phyloP scores from a whole-genome alignment of 1,139 yeast species.

The Saccharomycopsis phalli region DNA sequence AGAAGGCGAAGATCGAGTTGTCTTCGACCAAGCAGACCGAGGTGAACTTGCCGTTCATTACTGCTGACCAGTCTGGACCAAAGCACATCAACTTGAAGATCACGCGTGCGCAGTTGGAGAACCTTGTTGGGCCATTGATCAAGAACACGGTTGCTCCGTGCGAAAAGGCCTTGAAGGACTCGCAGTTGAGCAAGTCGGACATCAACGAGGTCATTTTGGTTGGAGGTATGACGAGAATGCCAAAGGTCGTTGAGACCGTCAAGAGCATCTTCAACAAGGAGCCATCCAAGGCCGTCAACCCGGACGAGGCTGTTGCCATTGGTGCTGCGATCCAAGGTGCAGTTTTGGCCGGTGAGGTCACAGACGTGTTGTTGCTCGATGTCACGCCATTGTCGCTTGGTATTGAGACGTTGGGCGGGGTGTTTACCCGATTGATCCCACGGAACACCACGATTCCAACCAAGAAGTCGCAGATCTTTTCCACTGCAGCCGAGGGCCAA shows the following conservation, averaged over 20 bases:
- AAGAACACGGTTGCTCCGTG: constrained; percentile 95
- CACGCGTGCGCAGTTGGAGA: constrained; percentile 89
- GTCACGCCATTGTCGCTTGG: constrained; percentile 97
- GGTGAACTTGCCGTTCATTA: constrained; percentile 93
- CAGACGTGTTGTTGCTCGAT: constrained; percentile 88
- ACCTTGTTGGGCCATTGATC: constrained; percentile 81
- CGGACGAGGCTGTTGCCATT: constrained; percentile 78
- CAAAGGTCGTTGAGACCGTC: constrained; percentile 97
- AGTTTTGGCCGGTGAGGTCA: constrained; percentile 90
- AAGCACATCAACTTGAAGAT: constrained; percentile 94
- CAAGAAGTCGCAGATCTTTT: constrained; percentile 93
- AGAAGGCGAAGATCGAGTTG: constrained; percentile 97
- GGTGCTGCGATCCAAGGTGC: constrained; percentile 86
- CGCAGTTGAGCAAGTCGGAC: constrained; percentile 75
- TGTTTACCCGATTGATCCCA: constrained; percentile 93
- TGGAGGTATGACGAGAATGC: constrained; percentile 99
- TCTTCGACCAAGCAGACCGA: constrained; percentile 92
- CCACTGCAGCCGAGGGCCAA: constrained; percentile 98
- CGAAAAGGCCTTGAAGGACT: constrained; percentile 97
- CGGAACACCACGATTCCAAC: constrained; percentile 98
- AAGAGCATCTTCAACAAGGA: constrained; percentile 76
- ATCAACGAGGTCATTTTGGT: constrained; percentile 93
- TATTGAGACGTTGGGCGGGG: constrained; percentile 99
- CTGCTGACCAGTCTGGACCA: constrained; percentile 85
- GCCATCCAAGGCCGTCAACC: constrained; percentile 98